Evolutionary conservation across 2,329 filamentous ascomycete species (phyloP).

Genomic region (Emergomyces pasteurianus): DNA sequence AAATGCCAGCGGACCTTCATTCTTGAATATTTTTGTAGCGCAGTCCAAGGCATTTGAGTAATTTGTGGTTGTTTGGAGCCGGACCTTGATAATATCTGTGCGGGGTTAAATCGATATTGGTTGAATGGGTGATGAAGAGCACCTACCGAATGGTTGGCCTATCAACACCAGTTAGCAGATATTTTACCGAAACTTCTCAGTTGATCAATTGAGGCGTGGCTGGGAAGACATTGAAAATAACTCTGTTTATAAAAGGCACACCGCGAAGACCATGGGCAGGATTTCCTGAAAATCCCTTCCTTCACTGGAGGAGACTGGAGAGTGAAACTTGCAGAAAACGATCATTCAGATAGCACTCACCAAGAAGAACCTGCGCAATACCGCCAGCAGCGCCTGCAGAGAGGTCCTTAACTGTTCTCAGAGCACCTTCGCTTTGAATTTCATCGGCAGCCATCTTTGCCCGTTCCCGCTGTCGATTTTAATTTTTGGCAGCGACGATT

Average conservation of each 20-base stretch:
- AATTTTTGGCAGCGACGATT: neutral
- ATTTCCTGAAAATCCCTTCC: too few species aligned
- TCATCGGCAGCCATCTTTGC: constrained; percentile 12
- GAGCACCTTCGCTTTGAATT: constrained; percentile 28
- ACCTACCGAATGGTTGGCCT: constrained; percentile 56
- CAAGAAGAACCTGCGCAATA: constrained; percentile 84
- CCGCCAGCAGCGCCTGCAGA: constrained; percentile 84
- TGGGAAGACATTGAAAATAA: neutral
- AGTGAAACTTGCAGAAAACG: neutral
- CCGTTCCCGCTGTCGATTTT: neutral
- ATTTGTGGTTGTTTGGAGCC: constrained; percentile 75
- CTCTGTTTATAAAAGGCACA: neutral
- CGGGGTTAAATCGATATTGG: constrained; percentile 3
- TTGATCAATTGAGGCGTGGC: neutral
- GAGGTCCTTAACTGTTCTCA: constrained; percentile 72
- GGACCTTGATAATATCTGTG: constrained; percentile 89
- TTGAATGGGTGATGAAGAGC: neutral
- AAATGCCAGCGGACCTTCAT: constrained; percentile 83
- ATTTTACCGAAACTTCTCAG: neutral
- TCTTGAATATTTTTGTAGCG: constrained; percentile 70
- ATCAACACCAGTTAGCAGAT: constrained; percentile 17
- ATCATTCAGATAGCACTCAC: constrained; percentile 41
- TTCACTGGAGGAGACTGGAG: too few species aligned
- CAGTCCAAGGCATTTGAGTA: constrained; percentile 72
- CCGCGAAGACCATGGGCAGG: neutral